These are phyloP conservation scores for Gossypium davidsonii DNA, from an alignment of 441 rosid species.

Conservation along the genomic window DNA sequence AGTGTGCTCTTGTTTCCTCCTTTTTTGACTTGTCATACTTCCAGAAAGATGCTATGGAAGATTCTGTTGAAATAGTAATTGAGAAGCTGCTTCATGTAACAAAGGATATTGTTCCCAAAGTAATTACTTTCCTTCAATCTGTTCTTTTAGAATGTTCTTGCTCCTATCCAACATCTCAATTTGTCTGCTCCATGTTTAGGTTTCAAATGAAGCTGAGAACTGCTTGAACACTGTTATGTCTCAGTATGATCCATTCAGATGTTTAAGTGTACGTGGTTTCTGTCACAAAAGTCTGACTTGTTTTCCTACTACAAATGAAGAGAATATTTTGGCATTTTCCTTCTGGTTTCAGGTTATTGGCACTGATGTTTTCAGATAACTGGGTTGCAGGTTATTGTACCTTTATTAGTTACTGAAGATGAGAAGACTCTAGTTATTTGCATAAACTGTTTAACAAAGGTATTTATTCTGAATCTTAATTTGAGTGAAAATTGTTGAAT, in stretches of 20 bases:
- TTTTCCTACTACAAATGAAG: background rate
- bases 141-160: slow-evolving; percentile 4
- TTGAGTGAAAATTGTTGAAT: background rate
- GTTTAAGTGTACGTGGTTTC: slow-evolving; percentile 69
- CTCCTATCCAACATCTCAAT: background rate
- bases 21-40: slow-evolving; percentile 17
- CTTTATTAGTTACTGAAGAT: slow-evolving; percentile 88
- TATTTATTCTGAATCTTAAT: slow-evolving; percentile 20
- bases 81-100: slow-evolving; percentile 85
- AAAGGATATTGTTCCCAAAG: slow-evolving; percentile 66
- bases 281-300: slow-evolving; percentile 5
- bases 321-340: background rate
- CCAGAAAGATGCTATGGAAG: slow-evolving; percentile 83
- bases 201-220: slow-evolving; percentile 79
- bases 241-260: slow-evolving; percentile 87
- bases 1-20: background rate
- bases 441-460: slow-evolving; percentile 94
- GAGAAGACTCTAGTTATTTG: slow-evolving; percentile 91
- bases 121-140: slow-evolving; percentile 26
- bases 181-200: slow-evolving; percentile 34
- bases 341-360: background rate
- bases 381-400: slow-evolving; percentile 70
- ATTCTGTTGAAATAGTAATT: slow-evolving; percentile 80
- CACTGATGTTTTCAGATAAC: slow-evolving; percentile 15
- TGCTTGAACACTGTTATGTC: slow-evolving; percentile 71